A percentile compares a stretch with the other conserved stretches of the same genome.
These are phyloP conservation scores for Sclerotinia nivalis DNA, from an alignment of 2,329 filamentous ascomycete genomes.

Conservation along the genomic window DNA sequence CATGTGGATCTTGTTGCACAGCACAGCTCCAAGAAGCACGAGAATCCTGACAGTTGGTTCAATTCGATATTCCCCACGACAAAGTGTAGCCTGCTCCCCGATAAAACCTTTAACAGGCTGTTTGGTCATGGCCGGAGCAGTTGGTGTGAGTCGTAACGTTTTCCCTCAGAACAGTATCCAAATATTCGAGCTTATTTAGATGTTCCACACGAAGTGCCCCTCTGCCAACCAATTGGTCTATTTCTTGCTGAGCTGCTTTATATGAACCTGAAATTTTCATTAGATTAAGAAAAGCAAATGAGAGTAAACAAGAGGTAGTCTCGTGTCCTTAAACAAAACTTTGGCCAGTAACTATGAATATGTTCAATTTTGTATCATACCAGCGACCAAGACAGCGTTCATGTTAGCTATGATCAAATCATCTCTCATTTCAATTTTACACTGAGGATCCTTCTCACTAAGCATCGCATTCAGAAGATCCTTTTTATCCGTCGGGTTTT, in stretches of 20 bases:
- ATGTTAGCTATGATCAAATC: constrained; percentile 66
- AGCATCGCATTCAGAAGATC: constrained; percentile 71
- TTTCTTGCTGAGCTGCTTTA: constrained; percentile 51
- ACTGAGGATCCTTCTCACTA: constrained; percentile 63
- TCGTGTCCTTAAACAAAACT: constrained; percentile 56
- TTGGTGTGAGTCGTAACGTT: constrained; percentile 61
- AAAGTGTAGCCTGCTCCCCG: constrained; percentile 44
- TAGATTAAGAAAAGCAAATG: constrained; percentile 53
- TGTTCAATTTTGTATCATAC: constrained; percentile 6
- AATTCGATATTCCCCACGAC: constrained; percentile 32
- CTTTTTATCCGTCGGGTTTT: constrained; percentile 56
- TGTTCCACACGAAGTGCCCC: constrained; percentile 49
- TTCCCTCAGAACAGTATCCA: constrained; percentile 68
- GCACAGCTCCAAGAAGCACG: constrained; percentile 54
- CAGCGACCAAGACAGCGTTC: constrained; percentile 65
- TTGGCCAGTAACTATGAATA: constrained; percentile 47
- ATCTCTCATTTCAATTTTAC: constrained; percentile 61
- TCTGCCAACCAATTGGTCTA: constrained; percentile 53
- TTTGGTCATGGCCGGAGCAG: constrained; percentile 59
- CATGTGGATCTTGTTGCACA: constrained; percentile 61
- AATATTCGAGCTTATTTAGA: constrained; percentile 59
- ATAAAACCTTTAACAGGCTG: constrained; percentile 44
- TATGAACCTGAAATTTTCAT: constrained; percentile 51
- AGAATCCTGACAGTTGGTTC: constrained; percentile 54
- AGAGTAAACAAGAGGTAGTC: constrained; percentile 59